phyloP scores from a whole-genome alignment of 2,329 filamentous ascomycete genomes.

The Raffaelea deltoideospora region DNA sequence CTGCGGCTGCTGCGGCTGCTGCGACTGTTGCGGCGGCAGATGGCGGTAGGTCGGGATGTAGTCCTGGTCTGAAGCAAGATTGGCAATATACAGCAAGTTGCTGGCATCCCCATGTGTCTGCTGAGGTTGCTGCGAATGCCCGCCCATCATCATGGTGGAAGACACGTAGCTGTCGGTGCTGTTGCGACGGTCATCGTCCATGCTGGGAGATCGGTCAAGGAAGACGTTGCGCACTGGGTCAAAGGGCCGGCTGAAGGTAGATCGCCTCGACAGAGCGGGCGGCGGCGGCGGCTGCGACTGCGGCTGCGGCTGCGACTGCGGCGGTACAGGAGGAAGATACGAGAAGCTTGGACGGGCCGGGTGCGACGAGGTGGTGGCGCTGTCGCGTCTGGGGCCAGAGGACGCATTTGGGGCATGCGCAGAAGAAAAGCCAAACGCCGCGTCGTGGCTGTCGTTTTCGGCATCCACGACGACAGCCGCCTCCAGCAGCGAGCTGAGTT shows the following conservation, averaged over 20 bases:
- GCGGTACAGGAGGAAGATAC: too few species aligned
- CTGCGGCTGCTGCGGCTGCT: constrained; percentile 2
- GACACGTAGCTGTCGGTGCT: constrained; percentile 1
- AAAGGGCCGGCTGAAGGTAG: constrained; percentile 23
- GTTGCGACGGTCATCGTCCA: not conserved
- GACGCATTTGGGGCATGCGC: too few species aligned
- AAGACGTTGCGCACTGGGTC: constrained; percentile 30
- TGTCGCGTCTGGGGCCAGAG: too few species aligned
- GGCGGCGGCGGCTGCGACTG: not conserved
- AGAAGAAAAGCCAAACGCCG: too few species aligned
- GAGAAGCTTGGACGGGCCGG: too few species aligned
- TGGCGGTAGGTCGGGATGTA: constrained; percentile 4
- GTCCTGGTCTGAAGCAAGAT: constrained; percentile 5
- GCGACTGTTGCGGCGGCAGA: constrained; percentile 1
- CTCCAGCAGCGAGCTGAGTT: constrained; percentile 1
- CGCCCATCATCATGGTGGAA: constrained; percentile 1
- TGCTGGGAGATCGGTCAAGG: constrained; percentile 9
- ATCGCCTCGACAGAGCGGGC: constrained; percentile 2
- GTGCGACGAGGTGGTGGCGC: too few species aligned
- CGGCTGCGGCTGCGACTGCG: constrained; percentile 2
- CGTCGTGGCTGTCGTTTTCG: not conserved
- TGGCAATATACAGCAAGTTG: constrained; percentile 7
- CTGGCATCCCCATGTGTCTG: not conserved
- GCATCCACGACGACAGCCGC: not conserved
- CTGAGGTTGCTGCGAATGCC: constrained; percentile 5